Conservation (phyloP, 352 stramenopile species). For the Pythium angustatum region DNA sequence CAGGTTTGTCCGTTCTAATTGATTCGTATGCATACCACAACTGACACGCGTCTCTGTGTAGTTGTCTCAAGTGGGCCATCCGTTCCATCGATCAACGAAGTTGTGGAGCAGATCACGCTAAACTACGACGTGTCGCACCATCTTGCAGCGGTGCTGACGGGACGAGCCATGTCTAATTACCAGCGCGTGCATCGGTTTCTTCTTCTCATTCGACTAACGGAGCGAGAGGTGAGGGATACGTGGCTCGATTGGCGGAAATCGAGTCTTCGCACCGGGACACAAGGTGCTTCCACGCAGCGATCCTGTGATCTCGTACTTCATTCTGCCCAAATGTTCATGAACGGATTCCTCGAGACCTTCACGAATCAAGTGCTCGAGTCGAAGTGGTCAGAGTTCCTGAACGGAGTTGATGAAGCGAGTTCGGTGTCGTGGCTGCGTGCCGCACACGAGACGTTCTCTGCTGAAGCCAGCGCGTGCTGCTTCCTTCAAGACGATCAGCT, state of each 20-base stretch:
- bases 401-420: conserved; percentile 2
- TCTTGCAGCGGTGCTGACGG: conserved; percentile 19
- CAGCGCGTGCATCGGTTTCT: conserved; percentile 24
- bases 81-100: conserved; percentile 29
- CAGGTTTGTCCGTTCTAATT: conserved; percentile 40
- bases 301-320: conserved; percentile 26
- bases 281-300: conserved; percentile 1
- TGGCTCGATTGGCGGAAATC: conserved; percentile 26
- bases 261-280: neutral
- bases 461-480: conserved; percentile 19
- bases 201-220: conserved; percentile 34
- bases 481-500: conserved; percentile 20
- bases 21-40: neutral
- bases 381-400: conserved; percentile 17
- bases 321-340: conserved; percentile 16
- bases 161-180: conserved; percentile 13
- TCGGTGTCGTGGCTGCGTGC: conserved; percentile 18
- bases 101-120: conserved; percentile 22
- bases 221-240: conserved; percentile 50
- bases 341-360: conserved; percentile 25
- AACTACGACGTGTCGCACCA: conserved; percentile 18
- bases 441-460: conserved; percentile 16
- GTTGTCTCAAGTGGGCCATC: conserved; percentile 43
- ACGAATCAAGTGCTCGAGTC: conserved; percentile 19
- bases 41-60: neutral